Evolutionary conservation across 345 rosid species (phyloP), one percentile per base, ranked within the genome.

Genomic region (Eucalyptus urophylla): DNA sequence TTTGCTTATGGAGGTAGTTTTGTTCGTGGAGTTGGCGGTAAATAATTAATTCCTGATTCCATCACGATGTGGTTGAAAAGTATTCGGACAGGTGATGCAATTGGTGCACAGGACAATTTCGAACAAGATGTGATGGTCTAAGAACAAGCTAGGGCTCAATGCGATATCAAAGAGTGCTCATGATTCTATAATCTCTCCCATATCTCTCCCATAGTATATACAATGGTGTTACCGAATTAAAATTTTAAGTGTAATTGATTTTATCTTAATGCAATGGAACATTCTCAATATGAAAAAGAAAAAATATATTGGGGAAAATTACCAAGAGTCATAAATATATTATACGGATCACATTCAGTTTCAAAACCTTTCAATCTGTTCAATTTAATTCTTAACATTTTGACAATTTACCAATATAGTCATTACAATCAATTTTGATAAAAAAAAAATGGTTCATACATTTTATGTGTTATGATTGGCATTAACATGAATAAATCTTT

Each of bases 271-370:
- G 40, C 43, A 60, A 60, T 27, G 33, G 29, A 27, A 11, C 69
- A 12, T n/a, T 62, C 69, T 62, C 15, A 27, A 8, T 15, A 67
- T 8, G 2, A 49, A 49, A 10, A 10, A 45, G 16, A 31, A 15
- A 67, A n/a, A n/a, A n/a, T n/a, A n/a, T n/a, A n/a, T n/a, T 8
- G 3, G 22, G 3, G 8, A 16, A 67, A 60, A 60, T 60, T 27
- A 13, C 3, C 6, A 3, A 60, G 19, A 8, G 1, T 16, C 43
- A 4, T 31, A 31, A 31, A 69, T 5, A 19, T 69, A 69, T 69
- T 31, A 2, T 33, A 69, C 0, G 3, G 5, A 29, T 8, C 37
- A 29, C 53, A n/a, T n/a, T 65, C 0, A 14, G 37, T n/a, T 7
- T 14, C 31, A n/a, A 65, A 65, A 29, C 9, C 0, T 65, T 27